These are phyloP conservation scores for Leishmania tarentolae DNA, from an alignment of 208 protist species.

Conservation along the genomic window DNA sequence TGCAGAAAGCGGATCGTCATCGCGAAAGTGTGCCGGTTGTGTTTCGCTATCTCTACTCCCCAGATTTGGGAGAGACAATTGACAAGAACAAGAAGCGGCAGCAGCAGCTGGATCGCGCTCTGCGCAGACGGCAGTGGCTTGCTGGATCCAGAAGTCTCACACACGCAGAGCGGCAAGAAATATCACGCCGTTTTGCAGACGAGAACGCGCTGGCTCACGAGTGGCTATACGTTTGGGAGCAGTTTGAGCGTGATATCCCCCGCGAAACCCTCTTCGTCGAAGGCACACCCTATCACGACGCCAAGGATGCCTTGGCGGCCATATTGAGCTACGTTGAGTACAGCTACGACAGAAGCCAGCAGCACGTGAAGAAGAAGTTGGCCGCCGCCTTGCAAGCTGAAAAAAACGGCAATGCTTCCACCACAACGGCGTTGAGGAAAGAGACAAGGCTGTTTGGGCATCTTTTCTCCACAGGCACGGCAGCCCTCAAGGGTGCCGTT, in stretches of 20 bases:
- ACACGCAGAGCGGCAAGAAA: slow-evolving; percentile 12
- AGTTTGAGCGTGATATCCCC: slow-evolving; percentile 56
- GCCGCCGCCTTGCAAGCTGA: slow-evolving; percentile 20
- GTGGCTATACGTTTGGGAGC: slow-evolving; percentile 62
- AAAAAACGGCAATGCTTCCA: background rate
- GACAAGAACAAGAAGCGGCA: slow-evolving; percentile 23
- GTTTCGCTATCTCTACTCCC: slow-evolving; percentile 39
- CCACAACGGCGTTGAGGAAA: background rate
- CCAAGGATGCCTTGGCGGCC: slow-evolving; percentile 44
- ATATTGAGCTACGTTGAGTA: slow-evolving; percentile 61
- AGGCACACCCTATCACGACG: slow-evolving; percentile 31
- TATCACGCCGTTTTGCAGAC: slow-evolving; percentile 22
- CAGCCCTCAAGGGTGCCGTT: slow-evolving; percentile 31
- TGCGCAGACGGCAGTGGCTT: slow-evolving; percentile 13
- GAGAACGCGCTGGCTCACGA: slow-evolving; percentile 31
- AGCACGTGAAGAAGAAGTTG: slow-evolving; percentile 21
- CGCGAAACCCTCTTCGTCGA: slow-evolving; percentile 63
- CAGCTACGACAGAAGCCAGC: slow-evolving; percentile 41
- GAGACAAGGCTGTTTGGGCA: slow-evolving; percentile 31
- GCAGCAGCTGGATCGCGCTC: slow-evolving; percentile 20
- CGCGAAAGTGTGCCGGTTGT: slow-evolving; percentile 28
- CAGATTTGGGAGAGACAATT: slow-evolving; percentile 23
- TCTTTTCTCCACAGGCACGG: slow-evolving; percentile 25
- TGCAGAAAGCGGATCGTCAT: slow-evolving; percentile 33
- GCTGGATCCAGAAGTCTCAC: slow-evolving; percentile 11